phyloP scores from a whole-genome alignment of 208 protist genomes.

The Herpetomonas tarakana region DNA sequence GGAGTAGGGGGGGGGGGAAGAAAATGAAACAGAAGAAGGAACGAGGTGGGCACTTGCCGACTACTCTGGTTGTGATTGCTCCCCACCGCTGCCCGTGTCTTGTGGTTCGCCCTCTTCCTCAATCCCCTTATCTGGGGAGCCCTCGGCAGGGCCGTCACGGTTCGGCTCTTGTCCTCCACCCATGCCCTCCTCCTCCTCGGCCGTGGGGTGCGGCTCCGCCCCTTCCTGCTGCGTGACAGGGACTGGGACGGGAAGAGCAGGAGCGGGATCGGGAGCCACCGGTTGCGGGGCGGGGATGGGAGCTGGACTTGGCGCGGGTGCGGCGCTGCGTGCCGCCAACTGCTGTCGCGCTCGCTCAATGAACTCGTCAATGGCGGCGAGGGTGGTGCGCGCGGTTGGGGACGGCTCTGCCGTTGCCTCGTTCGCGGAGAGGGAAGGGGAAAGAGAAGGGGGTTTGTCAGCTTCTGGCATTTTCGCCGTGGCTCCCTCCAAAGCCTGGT shows the following conservation, averaged over 20 bases:
- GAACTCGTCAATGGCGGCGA: slow-evolving; percentile 24
- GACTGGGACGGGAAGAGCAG: too few relatives aligned
- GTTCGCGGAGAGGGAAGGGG: background rate
- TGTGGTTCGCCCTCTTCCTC: background rate
- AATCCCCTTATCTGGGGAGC: too few relatives aligned
- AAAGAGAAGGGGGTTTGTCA: background rate
- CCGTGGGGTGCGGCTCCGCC: too few relatives aligned
- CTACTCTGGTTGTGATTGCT: background rate
- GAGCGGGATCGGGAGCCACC: too few relatives aligned
- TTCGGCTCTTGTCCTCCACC: too few relatives aligned
- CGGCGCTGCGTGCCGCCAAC: slow-evolving; percentile 15
- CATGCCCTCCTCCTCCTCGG: too few relatives aligned
- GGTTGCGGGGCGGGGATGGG: too few relatives aligned
- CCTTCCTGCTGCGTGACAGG: too few relatives aligned
- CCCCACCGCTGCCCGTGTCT: slow-evolving; percentile 4
- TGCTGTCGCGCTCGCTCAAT: slow-evolving; percentile 21
- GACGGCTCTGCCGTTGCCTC: background rate
- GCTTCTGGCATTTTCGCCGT: slow-evolving; percentile 8
- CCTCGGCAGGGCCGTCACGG: too few relatives aligned
- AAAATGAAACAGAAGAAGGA: background rate
- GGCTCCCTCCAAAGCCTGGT: slow-evolving; percentile 44
- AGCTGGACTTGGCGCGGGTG: slow-evolving; percentile 8
- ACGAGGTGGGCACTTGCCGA: background rate
- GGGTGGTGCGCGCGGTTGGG: slow-evolving; percentile 16
- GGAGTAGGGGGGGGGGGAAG: background rate